Base-by-base conservation (phyloP, 1,139 yeast genomes). In the Nadsonia starkeyi-henricii region DNA sequence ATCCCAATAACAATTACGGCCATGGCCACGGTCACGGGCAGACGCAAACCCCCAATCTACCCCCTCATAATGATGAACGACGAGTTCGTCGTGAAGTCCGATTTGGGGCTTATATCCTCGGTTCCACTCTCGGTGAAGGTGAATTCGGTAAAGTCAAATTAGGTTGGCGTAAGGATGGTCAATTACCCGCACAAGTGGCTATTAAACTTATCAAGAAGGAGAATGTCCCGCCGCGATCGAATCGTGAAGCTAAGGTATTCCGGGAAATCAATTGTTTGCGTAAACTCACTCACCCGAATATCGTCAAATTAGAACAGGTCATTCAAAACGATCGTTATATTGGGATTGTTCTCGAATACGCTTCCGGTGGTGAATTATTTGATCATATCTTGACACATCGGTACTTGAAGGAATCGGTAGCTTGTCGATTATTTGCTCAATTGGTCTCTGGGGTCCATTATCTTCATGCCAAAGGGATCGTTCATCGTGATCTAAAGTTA, bases 51-150 rank as follows among this genome's bases (percentile, higher is more conserved):
- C 30, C 30, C 12, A 26, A 7, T 12, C 30, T 12, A 26, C 30
- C 30, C 12, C 7, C 30, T 13, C 39, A 5, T 9, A 9, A 9
- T 5, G 28, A 23, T 23, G 9, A 23, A 5, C 5, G 58, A 42
- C 55, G 62, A 17, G 58, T 56, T 41, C 57, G 55, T 48, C 63
- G 66, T 21, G 65, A 64, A 48, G 55, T 60, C 44, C 72, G 89
- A 44, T 88, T 91, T 62, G 97, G 97, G 37, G 79, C 85, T 39
- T 91, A 89, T 61, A 77, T 85, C 37, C 73, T 91, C 7, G 97
- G 97, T 2, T 81, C 95, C 20, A 89, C 97, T 1, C 69, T 91
- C n/a, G 98, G 98, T 41, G 96, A 89, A 67, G 98, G 98, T 44
- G 97, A 91, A 63, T 91, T 91, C 64, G 98, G 97, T 51, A 89